Conservation (phyloP, 306 rosid genomes). For the Vigna reflexopilosa region DNA sequence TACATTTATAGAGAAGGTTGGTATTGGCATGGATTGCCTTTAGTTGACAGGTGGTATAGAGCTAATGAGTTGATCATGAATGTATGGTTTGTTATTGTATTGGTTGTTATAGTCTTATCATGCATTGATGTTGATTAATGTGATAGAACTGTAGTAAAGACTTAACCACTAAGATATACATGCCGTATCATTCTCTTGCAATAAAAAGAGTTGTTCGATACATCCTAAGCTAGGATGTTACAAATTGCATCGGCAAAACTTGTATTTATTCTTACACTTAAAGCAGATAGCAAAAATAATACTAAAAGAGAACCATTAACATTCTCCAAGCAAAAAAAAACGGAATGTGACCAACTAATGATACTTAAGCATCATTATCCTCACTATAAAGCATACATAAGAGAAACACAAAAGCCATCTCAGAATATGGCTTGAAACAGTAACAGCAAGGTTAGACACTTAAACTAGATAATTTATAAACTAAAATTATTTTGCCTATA, state of each 20-base stretch:
- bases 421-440: conserved; percentile 14
- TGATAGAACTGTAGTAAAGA: too few species aligned
- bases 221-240: too few species aligned
- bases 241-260: neutral
- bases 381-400: neutral
- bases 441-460: neutral
- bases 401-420: neutral
- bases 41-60: too few species aligned
- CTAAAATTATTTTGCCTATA: neutral
- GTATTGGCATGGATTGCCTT: too few species aligned
- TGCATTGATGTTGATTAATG: too few species aligned
- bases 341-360: neutral
- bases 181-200: too few species aligned
- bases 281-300: neutral
- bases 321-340: neutral
- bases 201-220: too few species aligned
- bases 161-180: too few species aligned
- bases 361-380: conserved; percentile 1
- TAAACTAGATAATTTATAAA: neutral
- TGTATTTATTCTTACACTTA: neutral
- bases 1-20: too few species aligned
- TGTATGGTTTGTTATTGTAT: too few species aligned
- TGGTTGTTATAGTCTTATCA: too few species aligned
- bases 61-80: too few species aligned
- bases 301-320: neutral